Conservation (phyloP, 192 early-diverging fungal genomes). For the Physocladia obscura region DNA sequence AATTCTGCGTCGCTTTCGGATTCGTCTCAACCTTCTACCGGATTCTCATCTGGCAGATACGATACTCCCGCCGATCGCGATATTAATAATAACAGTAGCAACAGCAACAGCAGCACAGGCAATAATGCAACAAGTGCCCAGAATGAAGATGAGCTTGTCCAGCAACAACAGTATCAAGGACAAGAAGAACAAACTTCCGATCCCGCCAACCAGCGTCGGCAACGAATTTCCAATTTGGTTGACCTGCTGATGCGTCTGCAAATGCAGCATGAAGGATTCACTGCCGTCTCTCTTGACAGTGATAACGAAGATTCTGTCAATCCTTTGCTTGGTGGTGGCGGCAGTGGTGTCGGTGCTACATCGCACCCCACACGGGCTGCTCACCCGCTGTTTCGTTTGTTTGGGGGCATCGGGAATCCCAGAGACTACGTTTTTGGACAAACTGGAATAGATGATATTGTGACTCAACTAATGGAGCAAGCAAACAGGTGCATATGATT, state of each 20-base stretch:
- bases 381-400: conserved; percentile 16
- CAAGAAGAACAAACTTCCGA: background rate
- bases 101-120: no score
- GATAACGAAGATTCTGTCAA: background rate
- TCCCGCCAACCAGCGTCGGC: background rate
- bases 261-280: background rate
- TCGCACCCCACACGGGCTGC: background rate
- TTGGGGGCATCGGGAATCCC: conserved; percentile 26
- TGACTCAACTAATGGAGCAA: conserved; percentile 67
- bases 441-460: conserved; percentile 81
- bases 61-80: no score
- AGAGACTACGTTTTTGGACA: conserved; percentile 85
- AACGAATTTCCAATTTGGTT: background rate
- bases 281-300: background rate
- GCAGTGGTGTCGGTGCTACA: background rate
- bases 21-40: no score
- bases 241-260: background rate
- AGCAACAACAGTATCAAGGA: no score
- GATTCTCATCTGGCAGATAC: no score
- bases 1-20: no score
- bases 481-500: conserved; percentile 20
- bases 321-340: background rate
- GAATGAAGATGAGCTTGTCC: no score
- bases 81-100: no score
- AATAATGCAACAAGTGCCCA: no score